Percentiles rank a stretch among this genome's conserved stretches.
Evolutionary conservation across 495 filamentous ascomycete genomes (phyloP).

Genomic region (Astrocystis sublimbata): DNA sequence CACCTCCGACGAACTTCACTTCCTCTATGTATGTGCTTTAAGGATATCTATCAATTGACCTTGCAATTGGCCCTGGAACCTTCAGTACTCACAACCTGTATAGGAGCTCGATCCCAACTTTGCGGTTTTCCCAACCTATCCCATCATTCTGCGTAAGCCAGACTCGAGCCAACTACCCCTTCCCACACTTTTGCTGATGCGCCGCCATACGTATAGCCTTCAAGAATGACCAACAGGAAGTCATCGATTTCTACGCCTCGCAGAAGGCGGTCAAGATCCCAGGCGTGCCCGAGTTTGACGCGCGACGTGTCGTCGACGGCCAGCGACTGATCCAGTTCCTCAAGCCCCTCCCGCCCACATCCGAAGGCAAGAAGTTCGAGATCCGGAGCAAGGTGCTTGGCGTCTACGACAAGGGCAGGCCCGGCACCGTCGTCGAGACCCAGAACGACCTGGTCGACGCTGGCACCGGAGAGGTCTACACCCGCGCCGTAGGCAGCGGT

Average conservation of each 20-base stretch:
- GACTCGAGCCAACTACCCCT: not conserved
- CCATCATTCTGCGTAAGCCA: constrained; percentile 72
- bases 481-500: constrained; percentile 62
- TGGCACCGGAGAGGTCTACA: constrained; percentile 68
- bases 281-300: constrained; percentile 75
- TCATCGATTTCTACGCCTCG: constrained; percentile 81
- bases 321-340: constrained; percentile 77
- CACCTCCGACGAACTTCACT: constrained; percentile 84
- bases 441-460: constrained; percentile 76
- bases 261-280: constrained; percentile 64
- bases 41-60: not conserved
- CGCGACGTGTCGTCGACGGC: constrained; percentile 75
- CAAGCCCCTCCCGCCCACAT: constrained; percentile 74
- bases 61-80: no score
- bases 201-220: constrained; percentile 69
- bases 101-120: constrained; percentile 84
- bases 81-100: constrained; percentile 20
- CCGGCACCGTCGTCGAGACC: constrained; percentile 78
- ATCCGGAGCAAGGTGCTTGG: constrained; percentile 77
- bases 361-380: constrained; percentile 72
- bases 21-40: constrained; percentile 68
- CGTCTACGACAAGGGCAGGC: constrained; percentile 89
- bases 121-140: constrained; percentile 83
- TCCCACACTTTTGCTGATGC: not conserved
- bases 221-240: constrained; percentile 74